A percentile compares a stretch with the other conserved stretches of the same genome.
These are phyloP conservation scores for Apiospora aurea DNA, from an alignment of 2,329 filamentous ascomycete genomes.

Conservation along the genomic window DNA sequence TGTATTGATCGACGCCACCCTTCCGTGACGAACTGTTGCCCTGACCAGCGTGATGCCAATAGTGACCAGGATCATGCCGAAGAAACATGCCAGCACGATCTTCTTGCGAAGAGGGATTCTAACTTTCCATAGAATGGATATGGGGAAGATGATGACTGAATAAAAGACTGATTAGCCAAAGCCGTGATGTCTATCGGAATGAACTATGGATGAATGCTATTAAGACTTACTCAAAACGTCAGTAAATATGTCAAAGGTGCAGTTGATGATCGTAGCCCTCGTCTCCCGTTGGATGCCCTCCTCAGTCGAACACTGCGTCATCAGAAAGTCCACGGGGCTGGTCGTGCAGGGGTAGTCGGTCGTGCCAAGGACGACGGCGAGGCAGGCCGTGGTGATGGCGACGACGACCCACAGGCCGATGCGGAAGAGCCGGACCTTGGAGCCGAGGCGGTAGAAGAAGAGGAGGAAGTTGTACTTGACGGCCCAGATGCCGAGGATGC, in stretches of 20 bases:
- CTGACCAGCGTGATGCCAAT: neutral
- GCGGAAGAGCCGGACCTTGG: neutral
- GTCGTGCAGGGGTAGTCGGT: neutral
- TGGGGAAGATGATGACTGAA: neutral
- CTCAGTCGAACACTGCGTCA: neutral
- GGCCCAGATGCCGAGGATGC: neutral
- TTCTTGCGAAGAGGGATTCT: neutral
- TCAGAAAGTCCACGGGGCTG: neutral
- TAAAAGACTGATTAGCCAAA: neutral
- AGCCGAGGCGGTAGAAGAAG: neutral
- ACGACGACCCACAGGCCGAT: neutral
- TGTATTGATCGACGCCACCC: neutral
- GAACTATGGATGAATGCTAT: too few relatives aligned
- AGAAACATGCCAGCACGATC: neutral
- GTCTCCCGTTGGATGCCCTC: neutral
- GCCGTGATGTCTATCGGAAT: too few relatives aligned
- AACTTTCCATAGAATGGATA: neutral
- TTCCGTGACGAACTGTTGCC: neutral
- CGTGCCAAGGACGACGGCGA: neutral
- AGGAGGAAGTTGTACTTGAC: slow-evolving; percentile 4
- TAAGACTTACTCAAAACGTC: neutral
- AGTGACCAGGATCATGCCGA: neutral
- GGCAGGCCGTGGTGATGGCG: neutral
- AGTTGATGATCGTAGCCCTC: neutral
- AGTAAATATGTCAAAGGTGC: neutral